These are phyloP conservation scores for Diplocarpon rosae DNA, from an alignment of 2,329 filamentous ascomycete species.

Conservation along the genomic window DNA sequence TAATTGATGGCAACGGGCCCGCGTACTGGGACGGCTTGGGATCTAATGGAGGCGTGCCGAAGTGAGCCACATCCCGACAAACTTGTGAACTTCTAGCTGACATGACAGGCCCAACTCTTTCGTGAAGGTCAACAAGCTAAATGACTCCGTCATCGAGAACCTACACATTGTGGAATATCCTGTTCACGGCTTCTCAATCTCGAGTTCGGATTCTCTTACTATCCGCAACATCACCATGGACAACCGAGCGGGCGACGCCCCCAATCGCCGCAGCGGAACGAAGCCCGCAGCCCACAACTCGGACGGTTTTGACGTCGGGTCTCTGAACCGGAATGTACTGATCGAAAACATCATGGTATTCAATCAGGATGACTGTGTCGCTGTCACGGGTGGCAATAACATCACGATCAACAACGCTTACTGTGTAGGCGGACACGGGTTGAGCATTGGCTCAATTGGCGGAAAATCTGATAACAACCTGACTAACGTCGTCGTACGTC, in stretches of 20 bases:
- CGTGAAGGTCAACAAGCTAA: slow-evolving; percentile 39
- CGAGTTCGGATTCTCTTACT: slow-evolving; percentile 32
- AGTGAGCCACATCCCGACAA: slow-evolving; percentile 12
- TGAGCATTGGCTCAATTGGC: slow-evolving; percentile 28
- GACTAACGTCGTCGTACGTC: slow-evolving; percentile 25
- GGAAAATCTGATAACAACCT: slow-evolving; percentile 28
- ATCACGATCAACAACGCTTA: slow-evolving; percentile 23
- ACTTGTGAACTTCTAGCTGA: slow-evolving; percentile 1
- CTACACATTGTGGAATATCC: slow-evolving; percentile 43
- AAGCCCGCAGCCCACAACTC: slow-evolving; percentile 35
- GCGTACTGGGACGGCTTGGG: slow-evolving; percentile 53
- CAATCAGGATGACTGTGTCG: slow-evolving; percentile 28
- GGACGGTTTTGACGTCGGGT: slow-evolving; percentile 40
- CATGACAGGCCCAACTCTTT: slow-evolving; percentile 48
- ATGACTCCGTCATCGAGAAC: slow-evolving; percentile 36
- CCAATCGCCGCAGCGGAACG: slow-evolving; percentile 22
- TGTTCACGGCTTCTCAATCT: slow-evolving; percentile 39
- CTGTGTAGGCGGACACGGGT: slow-evolving; percentile 25
- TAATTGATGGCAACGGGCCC: slow-evolving; percentile 45
- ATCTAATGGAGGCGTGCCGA: slow-evolving; percentile 38
- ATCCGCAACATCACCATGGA: slow-evolving; percentile 43
- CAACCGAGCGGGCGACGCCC: slow-evolving; percentile 41
- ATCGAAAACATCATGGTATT: slow-evolving; percentile 23
- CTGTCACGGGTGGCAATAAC: slow-evolving; percentile 26
- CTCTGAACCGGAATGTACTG: slow-evolving; percentile 32